Conservation (phyloP, 2,329 filamentous ascomycete genomes). For the Clonostachys rhizophaga region DNA sequence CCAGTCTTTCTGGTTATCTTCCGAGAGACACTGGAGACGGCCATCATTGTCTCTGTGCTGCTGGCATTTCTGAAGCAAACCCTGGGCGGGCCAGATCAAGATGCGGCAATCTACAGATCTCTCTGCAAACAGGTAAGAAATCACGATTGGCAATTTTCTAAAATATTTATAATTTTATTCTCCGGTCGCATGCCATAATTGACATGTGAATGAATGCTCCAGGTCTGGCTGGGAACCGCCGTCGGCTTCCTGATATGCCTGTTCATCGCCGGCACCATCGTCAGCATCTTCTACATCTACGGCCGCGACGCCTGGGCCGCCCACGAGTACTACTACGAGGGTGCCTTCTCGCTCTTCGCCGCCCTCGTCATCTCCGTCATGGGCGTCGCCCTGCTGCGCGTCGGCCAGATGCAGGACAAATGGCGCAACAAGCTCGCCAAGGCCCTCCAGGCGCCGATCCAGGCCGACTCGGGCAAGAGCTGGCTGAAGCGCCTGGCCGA, state of each 20-base stretch:
- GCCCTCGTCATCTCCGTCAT: slow-evolving; percentile 77
- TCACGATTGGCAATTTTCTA: background rate
- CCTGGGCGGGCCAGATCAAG: slow-evolving; percentile 51
- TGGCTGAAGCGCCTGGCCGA: slow-evolving; percentile 61
- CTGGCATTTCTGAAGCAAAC: slow-evolving; percentile 78
- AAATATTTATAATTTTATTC: background rate
- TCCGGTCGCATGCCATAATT: background rate
- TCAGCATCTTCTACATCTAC: slow-evolving; percentile 67
- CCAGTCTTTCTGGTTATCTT: slow-evolving; percentile 90
- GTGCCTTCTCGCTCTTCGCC: slow-evolving; percentile 71
- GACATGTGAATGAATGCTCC: slow-evolving; percentile 9
- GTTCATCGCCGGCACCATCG: slow-evolving; percentile 60
- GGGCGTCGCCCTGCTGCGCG: slow-evolving; percentile 73
- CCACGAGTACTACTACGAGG: slow-evolving; percentile 77
- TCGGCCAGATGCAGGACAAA: slow-evolving; percentile 81
- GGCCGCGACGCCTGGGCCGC: slow-evolving; percentile 62
- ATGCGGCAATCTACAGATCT: slow-evolving; percentile 55
- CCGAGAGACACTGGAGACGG: slow-evolving; percentile 77
- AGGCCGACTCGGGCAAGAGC: slow-evolving; percentile 31
- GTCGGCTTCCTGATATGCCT: slow-evolving; percentile 61
- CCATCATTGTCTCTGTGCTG: slow-evolving; percentile 80
- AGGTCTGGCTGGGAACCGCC: slow-evolving; percentile 59
- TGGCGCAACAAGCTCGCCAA: slow-evolving; percentile 80
- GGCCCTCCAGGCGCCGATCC: slow-evolving; percentile 52
- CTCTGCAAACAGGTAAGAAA: slow-evolving; percentile 50